Evolutionary conservation across 2,329 filamentous ascomycete species (phyloP).

Genomic region (Diaporthe eres): DNA sequence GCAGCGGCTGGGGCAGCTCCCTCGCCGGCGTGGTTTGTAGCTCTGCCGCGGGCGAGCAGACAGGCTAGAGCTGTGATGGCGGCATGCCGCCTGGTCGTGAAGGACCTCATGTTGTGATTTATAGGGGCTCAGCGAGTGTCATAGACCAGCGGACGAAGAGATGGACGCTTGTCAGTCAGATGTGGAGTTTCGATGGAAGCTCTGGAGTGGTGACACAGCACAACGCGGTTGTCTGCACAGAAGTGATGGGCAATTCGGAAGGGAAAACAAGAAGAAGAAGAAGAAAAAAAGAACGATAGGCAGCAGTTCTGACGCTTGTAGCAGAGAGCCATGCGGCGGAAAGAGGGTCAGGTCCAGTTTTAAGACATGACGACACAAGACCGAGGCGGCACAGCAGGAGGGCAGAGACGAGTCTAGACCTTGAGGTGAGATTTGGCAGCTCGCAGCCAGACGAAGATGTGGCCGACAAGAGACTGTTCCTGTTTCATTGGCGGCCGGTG

Average conservation of each 20-base stretch:
- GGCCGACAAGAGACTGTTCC: constrained; percentile 29
- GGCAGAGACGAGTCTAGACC: constrained; percentile 9
- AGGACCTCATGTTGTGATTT: neutral
- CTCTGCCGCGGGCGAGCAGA: constrained; percentile 37
- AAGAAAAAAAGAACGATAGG: constrained; percentile 18
- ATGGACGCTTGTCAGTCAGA: neutral
- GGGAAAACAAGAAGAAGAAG: neutral
- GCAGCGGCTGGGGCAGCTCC: constrained; percentile 45
- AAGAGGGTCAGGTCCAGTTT: constrained; percentile 28
- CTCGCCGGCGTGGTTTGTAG: constrained; percentile 35
- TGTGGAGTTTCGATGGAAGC: neutral
- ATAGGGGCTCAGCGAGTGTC: neutral
- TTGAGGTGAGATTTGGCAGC: neutral
- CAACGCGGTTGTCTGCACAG: neutral
- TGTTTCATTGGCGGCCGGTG: constrained; percentile 27
- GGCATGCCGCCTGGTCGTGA: constrained; percentile 4
- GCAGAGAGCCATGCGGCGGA: neutral
- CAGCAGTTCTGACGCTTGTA: constrained; percentile 19
- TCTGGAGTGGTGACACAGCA: neutral
- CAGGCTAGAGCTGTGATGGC: constrained; percentile 17
- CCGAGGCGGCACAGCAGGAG: neutral
- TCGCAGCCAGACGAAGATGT: neutral
- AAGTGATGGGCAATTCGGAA: neutral
- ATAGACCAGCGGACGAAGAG: neutral
- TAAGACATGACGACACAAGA: constrained; percentile 21